Evolutionary conservation across 2,329 filamentous ascomycete species (phyloP).

Genomic region (Alternaria consortialis): DNA sequence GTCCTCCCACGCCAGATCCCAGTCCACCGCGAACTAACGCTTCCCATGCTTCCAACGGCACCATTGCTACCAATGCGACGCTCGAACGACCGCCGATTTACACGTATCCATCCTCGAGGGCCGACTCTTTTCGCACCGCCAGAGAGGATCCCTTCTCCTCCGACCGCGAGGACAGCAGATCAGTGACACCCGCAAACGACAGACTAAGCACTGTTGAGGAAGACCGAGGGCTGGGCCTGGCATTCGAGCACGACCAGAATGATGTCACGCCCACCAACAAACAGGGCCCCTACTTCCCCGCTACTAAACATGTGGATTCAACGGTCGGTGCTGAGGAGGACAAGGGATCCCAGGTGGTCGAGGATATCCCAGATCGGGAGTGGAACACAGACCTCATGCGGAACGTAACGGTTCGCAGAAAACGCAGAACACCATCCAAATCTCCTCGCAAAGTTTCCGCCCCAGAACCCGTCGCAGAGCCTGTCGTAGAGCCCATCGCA

Average conservation of each 20-base stretch:
- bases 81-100: slow-evolving; percentile 40
- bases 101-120: slow-evolving; percentile 53
- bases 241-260: slow-evolving; percentile 44
- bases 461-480: slow-evolving; percentile 5
- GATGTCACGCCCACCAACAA: slow-evolving; percentile 46
- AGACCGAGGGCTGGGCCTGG: slow-evolving; percentile 47
- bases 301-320: slow-evolving; percentile 17
- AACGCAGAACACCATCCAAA: slow-evolving; percentile 39
- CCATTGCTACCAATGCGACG: slow-evolving; percentile 1
- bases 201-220: slow-evolving; percentile 43
- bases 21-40: slow-evolving; percentile 46
- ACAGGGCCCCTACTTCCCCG: slow-evolving; percentile 21
- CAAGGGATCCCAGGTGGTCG: slow-evolving; percentile 31
- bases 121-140: slow-evolving; percentile 59
- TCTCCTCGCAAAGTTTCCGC: slow-evolving; percentile 24
- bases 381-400: slow-evolving; percentile 54
- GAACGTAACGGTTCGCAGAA: slow-evolving; percentile 53
- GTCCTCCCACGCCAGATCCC: slow-evolving; percentile 51
- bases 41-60: slow-evolving; percentile 28
- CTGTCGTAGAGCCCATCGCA: background rate
- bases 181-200: slow-evolving; percentile 38
- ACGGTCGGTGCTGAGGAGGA: slow-evolving; percentile 22
- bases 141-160: slow-evolving; percentile 52
- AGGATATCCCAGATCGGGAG: slow-evolving; percentile 46
- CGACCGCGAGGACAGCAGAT: slow-evolving; percentile 42